phyloP scores from a whole-genome alignment of 495 filamentous ascomycete genomes.

The Neurospora discreta region DNA sequence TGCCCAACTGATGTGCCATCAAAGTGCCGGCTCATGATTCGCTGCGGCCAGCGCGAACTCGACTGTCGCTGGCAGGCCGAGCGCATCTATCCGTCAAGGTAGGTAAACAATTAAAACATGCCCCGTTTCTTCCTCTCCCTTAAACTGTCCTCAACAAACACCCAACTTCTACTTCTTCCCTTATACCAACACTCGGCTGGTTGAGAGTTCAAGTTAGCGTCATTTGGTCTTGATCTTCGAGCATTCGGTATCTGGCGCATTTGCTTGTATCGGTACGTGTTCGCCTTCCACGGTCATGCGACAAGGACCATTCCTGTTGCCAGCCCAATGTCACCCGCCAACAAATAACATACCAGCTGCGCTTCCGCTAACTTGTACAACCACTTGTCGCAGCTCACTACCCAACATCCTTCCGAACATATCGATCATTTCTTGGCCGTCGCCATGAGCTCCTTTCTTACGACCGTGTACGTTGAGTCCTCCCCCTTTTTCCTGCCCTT shows the following conservation, averaged over 20 bases:
- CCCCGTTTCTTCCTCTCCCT: neutral
- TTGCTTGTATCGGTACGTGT: conserved; percentile 4
- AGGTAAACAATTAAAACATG: neutral
- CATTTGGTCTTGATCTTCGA: neutral
- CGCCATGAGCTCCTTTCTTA: conserved; percentile 27
- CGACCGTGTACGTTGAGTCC: conserved; percentile 22
- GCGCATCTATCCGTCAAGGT: neutral
- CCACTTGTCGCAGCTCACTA: conserved; percentile 11
- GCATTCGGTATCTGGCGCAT: neutral
- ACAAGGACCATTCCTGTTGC: conserved; percentile 3
- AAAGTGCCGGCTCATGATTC: neutral
- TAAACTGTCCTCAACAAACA: neutral
- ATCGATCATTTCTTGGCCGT: neutral
- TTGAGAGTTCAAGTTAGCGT: neutral
- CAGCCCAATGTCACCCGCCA: conserved; percentile 19
- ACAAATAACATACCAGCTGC: conserved; percentile 3
- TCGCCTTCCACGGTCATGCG: conserved; percentile 5
- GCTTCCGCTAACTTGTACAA: neutral
- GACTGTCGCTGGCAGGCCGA: neutral
- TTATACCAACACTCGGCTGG: neutral
- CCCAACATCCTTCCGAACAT: conserved; percentile 10
- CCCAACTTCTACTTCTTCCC: neutral
- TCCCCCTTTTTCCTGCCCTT: conserved; percentile 1
- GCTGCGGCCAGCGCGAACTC: conserved; percentile 12
- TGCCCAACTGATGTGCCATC: conserved; percentile 3